Conservation (phyloP, 208 protist genomes). For the Trypanosoma congolense region DNA sequence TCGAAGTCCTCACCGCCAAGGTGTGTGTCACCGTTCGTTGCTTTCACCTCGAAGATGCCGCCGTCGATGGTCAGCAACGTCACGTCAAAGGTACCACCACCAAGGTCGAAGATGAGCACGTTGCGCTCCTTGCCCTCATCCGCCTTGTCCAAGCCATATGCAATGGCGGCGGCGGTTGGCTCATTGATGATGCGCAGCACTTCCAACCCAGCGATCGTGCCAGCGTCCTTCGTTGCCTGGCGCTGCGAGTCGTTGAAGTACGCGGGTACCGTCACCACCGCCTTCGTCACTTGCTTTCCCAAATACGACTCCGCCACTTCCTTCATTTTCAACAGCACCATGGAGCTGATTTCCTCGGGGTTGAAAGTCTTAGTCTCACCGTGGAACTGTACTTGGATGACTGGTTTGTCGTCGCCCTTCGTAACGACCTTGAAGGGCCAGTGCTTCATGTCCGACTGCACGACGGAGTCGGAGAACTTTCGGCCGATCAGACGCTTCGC, state of each 20-base stretch:
- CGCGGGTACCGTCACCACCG: slow-evolving; percentile 95
- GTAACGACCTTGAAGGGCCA: slow-evolving; percentile 92
- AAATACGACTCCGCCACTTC: slow-evolving; percentile 94
- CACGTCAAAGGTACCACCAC: slow-evolving; percentile 96
- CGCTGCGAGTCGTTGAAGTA: slow-evolving; percentile 98
- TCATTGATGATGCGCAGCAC: slow-evolving; percentile 98
- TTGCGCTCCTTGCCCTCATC: slow-evolving; percentile 44
- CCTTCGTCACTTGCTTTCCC: slow-evolving; percentile 89
- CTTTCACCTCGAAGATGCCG: slow-evolving; percentile 97
- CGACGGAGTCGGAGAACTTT: slow-evolving; percentile 72
- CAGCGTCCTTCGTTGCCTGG: slow-evolving; percentile 98
- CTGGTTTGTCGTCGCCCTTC: slow-evolving; percentile 36
- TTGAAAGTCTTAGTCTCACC: slow-evolving; percentile 89
- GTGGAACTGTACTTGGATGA: slow-evolving; percentile 48
- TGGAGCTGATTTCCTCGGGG: slow-evolving; percentile 94
- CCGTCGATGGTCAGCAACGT: slow-evolving; percentile 97
- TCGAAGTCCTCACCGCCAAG: slow-evolving; percentile 91
- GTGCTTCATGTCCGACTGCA: slow-evolving; percentile 90
- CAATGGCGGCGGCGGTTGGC: slow-evolving; percentile 96
- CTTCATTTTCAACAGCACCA: slow-evolving; percentile 95
- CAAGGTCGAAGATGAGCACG: slow-evolving; percentile 95
- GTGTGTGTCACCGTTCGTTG: slow-evolving; percentile 98
- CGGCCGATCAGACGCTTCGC: slow-evolving; percentile 94
- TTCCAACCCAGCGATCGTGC: slow-evolving; percentile 93
- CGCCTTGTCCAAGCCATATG: slow-evolving; percentile 94